Base-by-base conservation (phyloP, 768 basidiomycete species). In the Naganishia friedmannii region DNA sequence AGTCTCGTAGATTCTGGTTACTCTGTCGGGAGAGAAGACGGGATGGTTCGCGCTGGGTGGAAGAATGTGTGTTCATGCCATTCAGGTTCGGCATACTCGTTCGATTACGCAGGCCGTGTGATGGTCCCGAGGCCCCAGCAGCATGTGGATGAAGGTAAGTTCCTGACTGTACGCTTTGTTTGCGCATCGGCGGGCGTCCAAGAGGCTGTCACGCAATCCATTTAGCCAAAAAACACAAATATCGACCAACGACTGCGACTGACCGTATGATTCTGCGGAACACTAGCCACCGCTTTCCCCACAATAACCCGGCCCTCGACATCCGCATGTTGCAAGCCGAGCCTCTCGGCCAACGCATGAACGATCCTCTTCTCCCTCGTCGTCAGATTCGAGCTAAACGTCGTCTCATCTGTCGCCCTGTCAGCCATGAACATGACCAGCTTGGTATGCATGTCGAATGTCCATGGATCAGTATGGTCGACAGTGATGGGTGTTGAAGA, bases 381-480 rank as follows among this genome's bases (percentile, higher is more conserved):
- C 37, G 86, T 84, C 23, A 97, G 86, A 17, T 89, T 88, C 68
- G 91, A 84, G n/a, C 94, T 93, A 82, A 98, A 98, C 5, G 94
- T 93, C 67, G 98, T 87, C 80, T 98, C 94, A 76, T 98, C 94
- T 42, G 95, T 86, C 92, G 98, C 93, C 75, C 86, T 88, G 80
- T 98, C 94, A 75, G 96, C 93, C 84, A 95, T 97, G 88, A 99
- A 99, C 46, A 98, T 85, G 46, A 98, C 83, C 73, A 97, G 91
- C 74, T 93, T 87, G 58, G 96, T 97, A 80, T 98, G 98, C 74
- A 99, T 96, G 82, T 98, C 95, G 74, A 99, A 84, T 10, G 93
- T 95, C 31, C 90, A 88, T 3, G 95, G 90, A 80, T 99, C 96
- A 76, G 98, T 98, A 75, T 98, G 84, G 81, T 99, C 95, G 69